These are phyloP conservation scores for Cyclanthera cordifolia DNA, from an alignment of 306 rosid species.

Conservation along the genomic window DNA sequence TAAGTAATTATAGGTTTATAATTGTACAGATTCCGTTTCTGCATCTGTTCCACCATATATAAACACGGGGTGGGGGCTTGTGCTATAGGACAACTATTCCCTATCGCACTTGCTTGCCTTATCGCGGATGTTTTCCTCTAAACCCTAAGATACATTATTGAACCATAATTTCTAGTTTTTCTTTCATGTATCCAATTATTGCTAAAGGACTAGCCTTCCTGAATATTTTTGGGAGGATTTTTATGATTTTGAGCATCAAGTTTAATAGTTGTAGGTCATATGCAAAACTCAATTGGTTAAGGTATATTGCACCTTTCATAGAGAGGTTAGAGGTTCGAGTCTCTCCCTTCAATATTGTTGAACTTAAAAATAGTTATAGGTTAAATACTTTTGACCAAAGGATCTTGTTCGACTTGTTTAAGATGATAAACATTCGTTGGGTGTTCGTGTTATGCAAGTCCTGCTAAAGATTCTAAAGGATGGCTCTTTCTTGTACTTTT, in stretches of 20 bases:
- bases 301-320: not conserved
- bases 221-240: not conserved
- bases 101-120: not conserved
- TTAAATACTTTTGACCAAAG: not conserved
- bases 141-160: not conserved
- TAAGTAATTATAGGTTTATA: not conserved
- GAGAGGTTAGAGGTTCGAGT: not conserved
- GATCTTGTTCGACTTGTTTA: not conserved
- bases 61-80: not conserved
- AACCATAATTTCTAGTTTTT: not conserved
- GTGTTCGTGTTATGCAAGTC: not conserved
- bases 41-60: not conserved
- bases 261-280: not conserved
- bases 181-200: not conserved
- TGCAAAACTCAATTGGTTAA: not conserved
- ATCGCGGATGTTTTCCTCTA: not conserved
- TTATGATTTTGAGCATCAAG: not conserved
- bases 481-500: not conserved
- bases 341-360: not conserved
- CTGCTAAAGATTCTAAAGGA: not conserved
- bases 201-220: not conserved
- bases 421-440: not conserved
- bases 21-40: not conserved
- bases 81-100: not conserved
- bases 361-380: not conserved